phyloP scores from a whole-genome alignment of 768 basidiomycete species.

The Hygrocybe punicea region DNA sequence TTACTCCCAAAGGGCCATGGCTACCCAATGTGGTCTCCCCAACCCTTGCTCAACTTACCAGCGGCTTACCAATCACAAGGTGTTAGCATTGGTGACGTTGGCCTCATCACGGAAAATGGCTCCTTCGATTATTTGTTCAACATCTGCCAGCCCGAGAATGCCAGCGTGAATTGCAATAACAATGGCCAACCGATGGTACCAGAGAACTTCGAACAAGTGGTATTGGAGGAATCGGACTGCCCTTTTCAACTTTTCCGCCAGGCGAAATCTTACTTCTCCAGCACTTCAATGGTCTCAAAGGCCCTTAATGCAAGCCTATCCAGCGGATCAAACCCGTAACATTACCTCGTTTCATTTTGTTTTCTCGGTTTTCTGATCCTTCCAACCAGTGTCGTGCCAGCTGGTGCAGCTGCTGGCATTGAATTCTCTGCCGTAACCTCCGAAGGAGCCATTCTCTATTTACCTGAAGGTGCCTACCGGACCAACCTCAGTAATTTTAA shows the following conservation, averaged over 20 bases:
- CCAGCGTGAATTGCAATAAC: conserved; percentile 1
- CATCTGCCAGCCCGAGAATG: conserved; percentile 11
- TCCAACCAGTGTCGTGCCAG: not conserved
- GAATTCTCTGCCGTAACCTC: conserved; percentile 1
- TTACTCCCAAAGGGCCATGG: conserved; percentile 18
- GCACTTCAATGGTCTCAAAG: not conserved
- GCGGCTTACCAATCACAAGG: conserved; percentile 18
- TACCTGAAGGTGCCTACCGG: conserved; percentile 17
- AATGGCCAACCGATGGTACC: conserved; percentile 1
- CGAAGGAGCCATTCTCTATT: conserved; percentile 16
- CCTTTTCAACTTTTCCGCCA: not conserved
- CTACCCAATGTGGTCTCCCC: conserved; percentile 34
- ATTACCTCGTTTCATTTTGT: not conserved
- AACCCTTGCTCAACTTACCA: conserved; percentile 23
- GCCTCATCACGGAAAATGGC: conserved; percentile 21
- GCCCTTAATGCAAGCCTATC: not conserved
- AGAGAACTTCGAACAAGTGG: conserved; percentile 5
- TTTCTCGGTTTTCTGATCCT: not conserved
- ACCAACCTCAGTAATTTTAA: conserved; percentile 1
- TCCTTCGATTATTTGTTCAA: conserved; percentile 22
- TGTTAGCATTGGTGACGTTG: conserved; percentile 23
- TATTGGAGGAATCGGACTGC: not conserved
- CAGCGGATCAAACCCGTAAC: not conserved
- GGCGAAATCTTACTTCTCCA: not conserved
- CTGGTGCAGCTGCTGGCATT: not conserved